Evolutionary conservation across 106 monocot genomes (phyloP).

Genomic region (Dendrobium huoshanense): DNA sequence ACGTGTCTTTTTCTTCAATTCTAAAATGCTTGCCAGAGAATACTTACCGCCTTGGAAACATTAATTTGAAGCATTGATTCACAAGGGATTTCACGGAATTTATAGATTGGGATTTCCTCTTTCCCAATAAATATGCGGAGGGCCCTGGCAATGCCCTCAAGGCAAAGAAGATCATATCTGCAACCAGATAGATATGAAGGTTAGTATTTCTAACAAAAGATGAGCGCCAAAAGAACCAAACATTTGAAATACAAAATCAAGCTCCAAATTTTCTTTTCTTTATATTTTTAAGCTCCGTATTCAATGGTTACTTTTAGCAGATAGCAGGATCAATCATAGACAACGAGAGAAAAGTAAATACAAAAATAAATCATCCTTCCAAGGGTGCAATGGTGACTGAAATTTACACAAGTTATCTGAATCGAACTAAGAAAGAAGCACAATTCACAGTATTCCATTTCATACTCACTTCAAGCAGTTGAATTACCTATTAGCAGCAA

Average conservation of each 20-base stretch:
- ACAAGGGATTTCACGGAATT: conserved; percentile 29
- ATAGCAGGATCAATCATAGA: background rate
- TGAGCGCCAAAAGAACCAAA: background rate
- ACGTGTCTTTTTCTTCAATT: background rate
- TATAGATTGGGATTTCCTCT: conserved; percentile 58
- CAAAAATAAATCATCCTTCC: background rate
- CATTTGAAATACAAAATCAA: background rate
- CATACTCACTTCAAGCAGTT: background rate
- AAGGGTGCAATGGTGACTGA: background rate
- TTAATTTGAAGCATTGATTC: conserved; percentile 58
- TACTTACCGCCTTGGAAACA: conserved; percentile 32
- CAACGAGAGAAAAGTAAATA: background rate
- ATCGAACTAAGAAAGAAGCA: background rate
- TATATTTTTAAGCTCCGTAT: background rate
- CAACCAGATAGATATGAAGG: background rate
- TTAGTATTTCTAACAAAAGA: background rate
- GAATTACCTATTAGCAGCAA: conserved; percentile 81
- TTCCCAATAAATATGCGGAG: conserved; percentile 71
- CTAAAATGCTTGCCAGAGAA: background rate
- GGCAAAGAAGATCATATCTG: conserved; percentile 90
- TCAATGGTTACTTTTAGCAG: background rate
- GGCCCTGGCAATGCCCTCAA: conserved; percentile 88
- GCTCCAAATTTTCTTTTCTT: background rate
- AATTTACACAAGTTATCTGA: background rate
- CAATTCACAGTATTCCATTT: background rate